Evolutionary conservation across 2,329 filamentous ascomycete species (phyloP).

Genomic region (Apiospora marii): DNA sequence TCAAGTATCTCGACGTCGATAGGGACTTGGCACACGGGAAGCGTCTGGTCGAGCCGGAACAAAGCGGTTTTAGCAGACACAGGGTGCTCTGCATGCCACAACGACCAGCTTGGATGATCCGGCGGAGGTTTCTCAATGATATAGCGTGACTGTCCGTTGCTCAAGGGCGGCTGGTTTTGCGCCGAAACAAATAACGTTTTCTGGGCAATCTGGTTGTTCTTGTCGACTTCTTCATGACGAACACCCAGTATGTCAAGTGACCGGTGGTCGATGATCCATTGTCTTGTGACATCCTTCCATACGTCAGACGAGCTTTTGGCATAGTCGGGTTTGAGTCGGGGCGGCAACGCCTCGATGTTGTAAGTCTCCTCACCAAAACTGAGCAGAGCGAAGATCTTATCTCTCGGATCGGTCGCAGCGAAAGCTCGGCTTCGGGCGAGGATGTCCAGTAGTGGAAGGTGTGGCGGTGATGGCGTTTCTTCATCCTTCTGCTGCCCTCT

Average conservation of each 20-base stretch:
- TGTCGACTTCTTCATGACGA: conserved; percentile 23
- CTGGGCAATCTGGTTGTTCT: conserved; percentile 23
- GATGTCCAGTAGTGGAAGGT: conserved; percentile 21
- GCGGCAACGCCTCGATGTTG: conserved; percentile 9
- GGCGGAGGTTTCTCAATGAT: conserved; percentile 7
- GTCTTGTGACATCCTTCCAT: conserved; percentile 25
- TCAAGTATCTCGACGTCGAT: conserved; percentile 12
- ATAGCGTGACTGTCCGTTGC: background rate
- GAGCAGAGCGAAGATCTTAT: conserved; percentile 24
- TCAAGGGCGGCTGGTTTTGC: background rate
- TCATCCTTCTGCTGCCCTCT: background rate
- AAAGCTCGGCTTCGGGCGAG: conserved; percentile 23
- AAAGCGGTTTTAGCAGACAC: conserved; percentile 17
- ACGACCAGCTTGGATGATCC: conserved; percentile 22
- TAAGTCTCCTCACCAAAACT: conserved; percentile 25
- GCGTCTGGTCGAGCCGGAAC: background rate
- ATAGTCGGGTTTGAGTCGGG: conserved; percentile 25
- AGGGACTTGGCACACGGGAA: conserved; percentile 11
- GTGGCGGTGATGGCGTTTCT: background rate
- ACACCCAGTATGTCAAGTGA: conserved; percentile 24
- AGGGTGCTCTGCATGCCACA: conserved; percentile 24
- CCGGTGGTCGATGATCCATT: conserved; percentile 24
- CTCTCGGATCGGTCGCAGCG: conserved; percentile 22
- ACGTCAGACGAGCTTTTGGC: conserved; percentile 23
- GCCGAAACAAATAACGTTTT: conserved; percentile 10